phyloP scores from a whole-genome alignment of 1,139 yeast species.

The Suhomyces chickasaworum region DNA sequence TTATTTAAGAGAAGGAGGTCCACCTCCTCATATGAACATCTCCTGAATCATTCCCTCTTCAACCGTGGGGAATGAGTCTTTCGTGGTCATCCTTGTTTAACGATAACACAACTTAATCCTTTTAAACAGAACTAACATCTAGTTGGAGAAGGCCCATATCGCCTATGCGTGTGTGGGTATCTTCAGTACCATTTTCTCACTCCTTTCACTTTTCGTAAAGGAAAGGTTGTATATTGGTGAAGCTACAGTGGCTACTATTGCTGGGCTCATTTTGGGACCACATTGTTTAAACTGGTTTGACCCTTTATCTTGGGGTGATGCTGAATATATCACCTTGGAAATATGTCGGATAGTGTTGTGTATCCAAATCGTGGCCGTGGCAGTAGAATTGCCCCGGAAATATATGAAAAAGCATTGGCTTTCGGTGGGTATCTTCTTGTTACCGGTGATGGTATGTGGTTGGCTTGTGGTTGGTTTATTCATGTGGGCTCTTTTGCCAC shows the following conservation, averaged over 20 bases:
- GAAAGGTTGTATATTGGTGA: slow-evolving; percentile 91
- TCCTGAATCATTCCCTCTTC: too few species aligned
- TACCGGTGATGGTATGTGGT: slow-evolving; percentile 94
- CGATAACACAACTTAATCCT: neutral
- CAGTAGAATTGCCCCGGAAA: slow-evolving; percentile 92
- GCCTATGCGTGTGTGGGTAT: slow-evolving; percentile 94
- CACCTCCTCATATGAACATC: too few species aligned
- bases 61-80: too few species aligned
- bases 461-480: slow-evolving; percentile 89
- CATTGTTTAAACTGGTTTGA: slow-evolving; percentile 88
- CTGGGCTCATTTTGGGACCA: slow-evolving; percentile 92
- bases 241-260: slow-evolving; percentile 90
- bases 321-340: slow-evolving; percentile 84
- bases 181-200: slow-evolving; percentile 81
- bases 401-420: slow-evolving; percentile 91
- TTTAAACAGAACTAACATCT: slow-evolving; percentile 19
- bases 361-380: slow-evolving; percentile 95
- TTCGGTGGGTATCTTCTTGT: slow-evolving; percentile 72
- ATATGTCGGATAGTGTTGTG: slow-evolving; percentile 85
- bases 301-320: slow-evolving; percentile 89
- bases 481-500: slow-evolving; percentile 82
- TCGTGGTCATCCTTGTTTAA: neutral
- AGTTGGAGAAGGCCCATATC: slow-evolving; percentile 63
- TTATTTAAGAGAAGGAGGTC: neutral
- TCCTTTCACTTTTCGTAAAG: slow-evolving; percentile 88